Percentiles rank a stretch among this genome's conserved stretches.
Conservation (phyloP, 2,329 filamentous ascomycete species). For the Botrytis squamosa region DNA sequence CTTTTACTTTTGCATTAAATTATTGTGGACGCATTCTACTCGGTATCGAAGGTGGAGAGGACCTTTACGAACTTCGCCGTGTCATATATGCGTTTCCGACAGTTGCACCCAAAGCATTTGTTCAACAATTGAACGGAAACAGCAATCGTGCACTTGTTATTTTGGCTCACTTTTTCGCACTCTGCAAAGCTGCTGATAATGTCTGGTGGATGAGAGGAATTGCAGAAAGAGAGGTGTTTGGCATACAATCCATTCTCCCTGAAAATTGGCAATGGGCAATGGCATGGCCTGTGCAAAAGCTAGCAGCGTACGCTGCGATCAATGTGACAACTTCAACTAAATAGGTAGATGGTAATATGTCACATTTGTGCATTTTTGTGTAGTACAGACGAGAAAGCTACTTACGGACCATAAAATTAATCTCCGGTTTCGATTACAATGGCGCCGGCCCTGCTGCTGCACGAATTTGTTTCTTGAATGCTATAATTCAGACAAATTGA, state of each 20-base stretch:
- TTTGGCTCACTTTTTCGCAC: not conserved
- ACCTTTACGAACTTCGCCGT: not conserved
- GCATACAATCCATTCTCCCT: not conserved
- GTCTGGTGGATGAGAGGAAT: conserved; percentile 2
- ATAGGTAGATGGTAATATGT: not conserved
- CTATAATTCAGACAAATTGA: not conserved
- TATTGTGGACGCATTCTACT: not conserved
- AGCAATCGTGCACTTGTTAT: not conserved
- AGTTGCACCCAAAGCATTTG: not conserved
- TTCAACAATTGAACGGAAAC: not conserved
- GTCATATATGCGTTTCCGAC: not conserved
- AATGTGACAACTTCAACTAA: not conserved
- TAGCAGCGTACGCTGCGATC: not conserved
- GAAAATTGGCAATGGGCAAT: conserved; percentile 5
- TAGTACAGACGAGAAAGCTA: not conserved
- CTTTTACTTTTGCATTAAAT: not conserved
- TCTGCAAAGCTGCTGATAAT: not conserved
- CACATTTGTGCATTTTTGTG: not conserved
- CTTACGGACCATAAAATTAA: not conserved
- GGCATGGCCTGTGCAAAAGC: not conserved
- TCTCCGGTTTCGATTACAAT: not conserved
- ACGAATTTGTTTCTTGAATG: rapidly evolving
- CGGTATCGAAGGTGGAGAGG: not conserved
- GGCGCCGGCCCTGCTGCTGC: not conserved
- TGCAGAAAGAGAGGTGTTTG: not conserved